These are phyloP conservation scores for Litsea cubeba DNA, from an alignment of 164 flowering plant species.

Conservation along the genomic window DNA sequence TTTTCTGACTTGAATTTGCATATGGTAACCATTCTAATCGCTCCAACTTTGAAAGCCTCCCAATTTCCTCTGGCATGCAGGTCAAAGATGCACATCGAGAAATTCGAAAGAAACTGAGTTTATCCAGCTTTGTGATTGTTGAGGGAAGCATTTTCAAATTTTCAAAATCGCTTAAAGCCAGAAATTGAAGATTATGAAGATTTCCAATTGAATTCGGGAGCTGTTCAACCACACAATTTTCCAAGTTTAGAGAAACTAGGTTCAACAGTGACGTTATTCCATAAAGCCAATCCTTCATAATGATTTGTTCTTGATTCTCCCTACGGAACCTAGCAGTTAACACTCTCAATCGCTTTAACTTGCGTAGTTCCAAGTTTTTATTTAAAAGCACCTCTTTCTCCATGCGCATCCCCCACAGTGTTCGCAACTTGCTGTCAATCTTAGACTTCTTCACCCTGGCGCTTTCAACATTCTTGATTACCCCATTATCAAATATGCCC, in stretches of 20 bases:
- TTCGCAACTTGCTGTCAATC: neutral
- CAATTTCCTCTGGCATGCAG: neutral
- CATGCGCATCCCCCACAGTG: neutral
- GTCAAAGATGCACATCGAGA: neutral
- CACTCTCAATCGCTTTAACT: neutral
- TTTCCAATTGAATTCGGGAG: neutral
- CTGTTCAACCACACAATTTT: neutral
- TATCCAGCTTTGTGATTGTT: neutral
- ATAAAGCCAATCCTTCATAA: neutral
- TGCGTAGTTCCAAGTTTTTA: neutral
- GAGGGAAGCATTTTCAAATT: neutral
- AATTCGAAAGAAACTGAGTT: neutral
- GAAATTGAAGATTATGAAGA: neutral
- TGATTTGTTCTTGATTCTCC: neutral
- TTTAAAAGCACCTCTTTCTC: neutral
- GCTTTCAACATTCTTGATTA: neutral
- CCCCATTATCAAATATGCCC: neutral
- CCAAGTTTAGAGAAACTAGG: neutral
- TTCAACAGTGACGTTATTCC: neutral
- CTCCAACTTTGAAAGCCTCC: neutral
- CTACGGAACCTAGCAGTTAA: neutral
- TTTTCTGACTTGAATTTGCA: neutral
- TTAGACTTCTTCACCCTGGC: neutral
- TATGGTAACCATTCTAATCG: neutral
- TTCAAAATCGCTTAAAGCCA: neutral